Conservation (phyloP, 441 rosid genomes). For the Biscutella laevigata region DNA sequence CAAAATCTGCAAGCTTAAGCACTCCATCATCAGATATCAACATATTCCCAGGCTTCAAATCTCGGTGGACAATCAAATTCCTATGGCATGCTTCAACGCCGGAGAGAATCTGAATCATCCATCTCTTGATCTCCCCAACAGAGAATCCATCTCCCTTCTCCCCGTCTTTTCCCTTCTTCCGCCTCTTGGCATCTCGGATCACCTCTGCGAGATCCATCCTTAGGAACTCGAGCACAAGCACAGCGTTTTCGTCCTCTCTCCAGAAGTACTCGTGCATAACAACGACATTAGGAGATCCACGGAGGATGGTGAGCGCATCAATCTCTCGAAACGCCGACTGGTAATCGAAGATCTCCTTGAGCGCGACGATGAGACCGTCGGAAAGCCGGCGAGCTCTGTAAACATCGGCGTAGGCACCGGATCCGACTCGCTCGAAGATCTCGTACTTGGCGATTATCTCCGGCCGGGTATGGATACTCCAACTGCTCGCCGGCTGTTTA, state of each 20-base stretch:
- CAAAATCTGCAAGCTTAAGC: slow-evolving; percentile 89
- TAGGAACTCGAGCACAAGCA: slow-evolving; percentile 72
- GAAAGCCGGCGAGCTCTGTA: slow-evolving; percentile 74
- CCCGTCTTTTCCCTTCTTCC: slow-evolving; percentile 9
- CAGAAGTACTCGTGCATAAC: slow-evolving; percentile 78
- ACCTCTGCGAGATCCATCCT: slow-evolving; percentile 63
- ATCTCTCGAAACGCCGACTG: slow-evolving; percentile 91
- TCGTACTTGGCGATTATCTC: slow-evolving; percentile 78
- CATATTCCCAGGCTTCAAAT: slow-evolving; percentile 84
- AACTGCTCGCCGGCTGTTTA: slow-evolving; percentile 57
- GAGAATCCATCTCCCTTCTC: slow-evolving; percentile 31
- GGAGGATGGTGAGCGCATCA: slow-evolving; percentile 71
- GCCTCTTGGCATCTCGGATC: slow-evolving; percentile 45
- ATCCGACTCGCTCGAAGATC: slow-evolving; percentile 78
- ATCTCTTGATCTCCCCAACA: slow-evolving; percentile 64
- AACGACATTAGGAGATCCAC: slow-evolving; percentile 62
- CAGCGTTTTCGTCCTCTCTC: slow-evolving; percentile 93
- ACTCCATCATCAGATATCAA: slow-evolving; percentile 61
- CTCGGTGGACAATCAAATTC: slow-evolving; percentile 78
- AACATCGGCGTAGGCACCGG: slow-evolving; percentile 93
- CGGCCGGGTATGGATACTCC: slow-evolving; percentile 91
- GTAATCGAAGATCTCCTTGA: slow-evolving; percentile 93
- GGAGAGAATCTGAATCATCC: slow-evolving; percentile 83
- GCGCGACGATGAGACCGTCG: slow-evolving; percentile 68
- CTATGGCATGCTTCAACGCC: slow-evolving; percentile 75